Evolutionary conservation across 768 basidiomycete species (phyloP), one percentile per base, ranked within the genome.

Genomic region (Hygrophorus russula): DNA sequence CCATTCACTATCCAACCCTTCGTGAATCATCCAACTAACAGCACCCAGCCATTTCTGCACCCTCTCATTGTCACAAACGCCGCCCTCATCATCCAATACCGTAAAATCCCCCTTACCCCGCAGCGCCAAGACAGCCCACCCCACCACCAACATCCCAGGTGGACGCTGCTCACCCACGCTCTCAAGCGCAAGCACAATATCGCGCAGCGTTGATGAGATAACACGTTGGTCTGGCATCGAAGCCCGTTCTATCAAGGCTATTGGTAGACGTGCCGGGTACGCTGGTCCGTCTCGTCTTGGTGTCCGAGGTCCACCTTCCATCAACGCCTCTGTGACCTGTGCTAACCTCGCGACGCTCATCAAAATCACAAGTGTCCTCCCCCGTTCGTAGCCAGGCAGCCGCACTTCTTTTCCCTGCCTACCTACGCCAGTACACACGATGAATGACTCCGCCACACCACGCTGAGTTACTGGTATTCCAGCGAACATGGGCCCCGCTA

Each of bases 391-490:
- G 4, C 82, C 84, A 0, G 93, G 94, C n/a, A 98, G 63, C 35
- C 71, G 67, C 12, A 94, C 88, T 8, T 74, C 74, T 52, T 82
- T 83, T 0, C 96, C 96, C 27, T 77, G 69, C 33, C 90, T 68
- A 0, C 93, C 94, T 0, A 98, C 93, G 2, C 93, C 94, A 0
- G 96, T 98, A 60, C 92, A 96, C 3, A 98, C 79, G 44, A 84
- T 68, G 53, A 99, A 75, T 0, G 78, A 79, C 51, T 97, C 91
- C 0, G 93, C 83, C 2, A 90, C 92, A 3, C 96, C 96, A 1
- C 96, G 80, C 57, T 97, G 94, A 0, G 94, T 98, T 32, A 97
- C 82, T 0, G 96, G 91, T 18, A 99, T 93, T 0, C 84, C 81
- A 5, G 87, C 87, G 56, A 93, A 85, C 0, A 80, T 73, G 1